A percentile compares a stretch with the other conserved stretches of the same genome.
phyloP scores from a whole-genome alignment of 805 yeast genomes.

The Saccharomycopsis synnaedendra region DNA sequence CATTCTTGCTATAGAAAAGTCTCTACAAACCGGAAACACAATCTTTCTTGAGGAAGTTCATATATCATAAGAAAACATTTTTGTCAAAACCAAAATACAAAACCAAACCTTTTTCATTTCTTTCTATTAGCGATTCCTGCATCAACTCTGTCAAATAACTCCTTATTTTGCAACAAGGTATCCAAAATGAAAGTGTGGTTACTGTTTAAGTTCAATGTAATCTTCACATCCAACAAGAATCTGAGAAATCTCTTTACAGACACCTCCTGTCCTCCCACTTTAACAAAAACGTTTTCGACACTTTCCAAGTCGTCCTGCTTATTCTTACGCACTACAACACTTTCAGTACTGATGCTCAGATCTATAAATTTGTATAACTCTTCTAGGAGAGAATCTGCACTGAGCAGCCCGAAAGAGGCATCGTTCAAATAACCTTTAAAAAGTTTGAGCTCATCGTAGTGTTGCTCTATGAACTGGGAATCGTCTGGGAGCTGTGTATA shows the following conservation, averaged over 20 bases:
- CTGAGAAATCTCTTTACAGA: constrained; percentile 23
- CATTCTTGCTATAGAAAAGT: no score
- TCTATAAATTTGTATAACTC: constrained; percentile 29
- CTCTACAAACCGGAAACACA: no score
- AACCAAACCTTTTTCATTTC: no score
- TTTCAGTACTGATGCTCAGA: constrained; percentile 4
- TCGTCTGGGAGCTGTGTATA: constrained; percentile 44
- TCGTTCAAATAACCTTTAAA: constrained; percentile 23
- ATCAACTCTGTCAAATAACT: constrained; percentile 34
- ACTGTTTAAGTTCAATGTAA: constrained; percentile 39
- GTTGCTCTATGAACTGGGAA: constrained; percentile 39
- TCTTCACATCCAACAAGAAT: constrained; percentile 30
- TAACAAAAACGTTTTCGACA: constrained; percentile 14
- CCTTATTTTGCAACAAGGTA: constrained; percentile 38
- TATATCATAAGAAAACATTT: no score
- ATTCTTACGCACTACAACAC: background rate
- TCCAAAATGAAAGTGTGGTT: constrained; percentile 51
- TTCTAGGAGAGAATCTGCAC: constrained; percentile 27
- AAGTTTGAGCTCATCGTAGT: constrained; percentile 29
- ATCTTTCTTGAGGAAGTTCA: no score
- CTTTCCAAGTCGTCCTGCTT: background rate
- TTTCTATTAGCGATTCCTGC: constrained; percentile 10
- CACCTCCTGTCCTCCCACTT: constrained; percentile 13
- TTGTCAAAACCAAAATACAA: no score
- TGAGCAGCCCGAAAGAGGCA: constrained; percentile 24